These are phyloP conservation scores for Trametes cinnabarina DNA, from an alignment of 768 basidiomycete species.

Conservation along the genomic window DNA sequence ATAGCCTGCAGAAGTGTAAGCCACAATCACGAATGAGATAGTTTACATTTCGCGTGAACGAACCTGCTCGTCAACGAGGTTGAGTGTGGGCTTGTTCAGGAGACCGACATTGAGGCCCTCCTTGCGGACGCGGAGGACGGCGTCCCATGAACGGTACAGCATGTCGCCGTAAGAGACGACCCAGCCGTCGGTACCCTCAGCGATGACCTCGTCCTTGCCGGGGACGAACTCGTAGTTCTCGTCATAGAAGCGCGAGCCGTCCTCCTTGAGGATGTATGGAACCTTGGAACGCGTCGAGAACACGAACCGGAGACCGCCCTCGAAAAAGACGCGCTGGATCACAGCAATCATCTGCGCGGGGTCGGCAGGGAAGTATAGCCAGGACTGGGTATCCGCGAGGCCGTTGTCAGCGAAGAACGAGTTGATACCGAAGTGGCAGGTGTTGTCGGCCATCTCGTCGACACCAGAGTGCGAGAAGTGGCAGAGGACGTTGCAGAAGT, in stretches of 20 bases:
- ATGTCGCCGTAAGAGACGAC: constrained; percentile 87
- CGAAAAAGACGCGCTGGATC: constrained; percentile 77
- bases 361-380: constrained; percentile 88
- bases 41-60: not conserved
- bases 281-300: constrained; percentile 91
- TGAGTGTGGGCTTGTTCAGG: constrained; percentile 84
- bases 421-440: constrained; percentile 74
- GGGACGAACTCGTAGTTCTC: constrained; percentile 76
- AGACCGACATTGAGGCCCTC: constrained; percentile 78
- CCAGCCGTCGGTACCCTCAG: constrained; percentile 76
- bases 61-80: constrained; percentile 73
- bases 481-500: constrained; percentile 81
- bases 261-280: constrained; percentile 78
- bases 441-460: constrained; percentile 67
- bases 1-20: constrained; percentile 39
- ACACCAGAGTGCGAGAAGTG: constrained; percentile 91
- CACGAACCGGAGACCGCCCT: constrained; percentile 78
- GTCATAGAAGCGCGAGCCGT: constrained; percentile 67
- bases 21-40: not conserved
- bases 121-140: constrained; percentile 70
- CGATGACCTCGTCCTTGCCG: constrained; percentile 81
- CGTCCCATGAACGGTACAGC: constrained; percentile 82
- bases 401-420: constrained; percentile 88
- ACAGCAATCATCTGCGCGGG: constrained; percentile 76
- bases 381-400: constrained; percentile 73